Evolutionary conservation across 495 filamentous ascomycete genomes (phyloP), one percentile per base, ranked within the genome.

Genomic region (Lasiosphaeriaceae sp.): DNA sequence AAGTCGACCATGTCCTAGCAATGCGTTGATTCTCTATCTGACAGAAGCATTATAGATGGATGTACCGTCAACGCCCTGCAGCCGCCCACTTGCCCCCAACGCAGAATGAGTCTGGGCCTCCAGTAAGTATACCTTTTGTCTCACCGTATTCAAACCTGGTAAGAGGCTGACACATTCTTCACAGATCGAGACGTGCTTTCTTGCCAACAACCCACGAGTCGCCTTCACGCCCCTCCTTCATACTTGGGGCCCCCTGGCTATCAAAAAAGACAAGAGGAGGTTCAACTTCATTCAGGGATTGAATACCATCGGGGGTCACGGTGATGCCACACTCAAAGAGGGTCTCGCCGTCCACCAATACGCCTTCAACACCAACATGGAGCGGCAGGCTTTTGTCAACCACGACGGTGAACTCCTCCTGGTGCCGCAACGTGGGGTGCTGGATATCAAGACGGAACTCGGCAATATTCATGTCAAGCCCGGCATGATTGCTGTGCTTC

Each of bases 361-460:
- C 63, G 81, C 84, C 11, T 85, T 83, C 4, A 85, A 85, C 48
- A 83, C 82, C 47, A 78, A 85, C 58, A 90, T 90, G 87, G 34
- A 54, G 22, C 77, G 80, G 43, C 76, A 85, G 47, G 86, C 85
- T 1, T 88, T 90, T 64, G 87, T 86, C 66, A 86, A 83, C 47
- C 80, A 86, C 0, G 87, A 90, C 60, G 87, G 87, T 0, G 87
- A 90, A 66, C 81, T 89, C 58, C 67, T 90, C 12, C 83, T 90
- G 53, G 82, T 90, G 4, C 79, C 80, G 0, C 86, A 89, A 64
- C 77, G 83, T 53, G 87, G 87, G 5, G 74, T 79, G 17, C 73
- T 90, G 50, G 83, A 90, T 58, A 87, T 90, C 47, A 84, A 85
- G 61, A 66, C 87, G 0, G 87, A 90, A 65, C 71, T 89, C 23